A percentile compares a stretch with the other conserved stretches of the same genome.
These are phyloP conservation scores for Excoecaria agallocha DNA, from an alignment of 345 rosid species.

Conservation along the genomic window DNA sequence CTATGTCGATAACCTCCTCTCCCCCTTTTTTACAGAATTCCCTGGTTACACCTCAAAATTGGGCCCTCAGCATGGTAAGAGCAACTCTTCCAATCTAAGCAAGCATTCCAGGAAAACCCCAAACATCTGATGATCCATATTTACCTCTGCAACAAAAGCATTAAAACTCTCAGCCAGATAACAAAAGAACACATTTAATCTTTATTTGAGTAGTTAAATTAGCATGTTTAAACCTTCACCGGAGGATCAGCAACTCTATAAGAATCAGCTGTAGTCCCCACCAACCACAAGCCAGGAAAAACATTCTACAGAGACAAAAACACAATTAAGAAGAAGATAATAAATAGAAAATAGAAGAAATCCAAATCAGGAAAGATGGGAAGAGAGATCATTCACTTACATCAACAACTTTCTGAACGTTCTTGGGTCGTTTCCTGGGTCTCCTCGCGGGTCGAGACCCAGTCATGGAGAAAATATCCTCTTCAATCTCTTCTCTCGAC, in stretches of 20 bases:
- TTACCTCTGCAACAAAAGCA: slow-evolving; percentile 39
- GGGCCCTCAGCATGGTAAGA: slow-evolving; percentile 29
- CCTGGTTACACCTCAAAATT: slow-evolving; percentile 33
- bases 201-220: not conserved
- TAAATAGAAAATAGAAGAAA: not conserved
- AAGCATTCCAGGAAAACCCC: slow-evolving; percentile 7
- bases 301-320: slow-evolving; percentile 35
- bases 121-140: slow-evolving; percentile 15
- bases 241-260: slow-evolving; percentile 52
- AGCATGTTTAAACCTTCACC: slow-evolving; percentile 48
- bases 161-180: slow-evolving; percentile 21
- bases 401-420: slow-evolving; percentile 71
- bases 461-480: slow-evolving; percentile 79
- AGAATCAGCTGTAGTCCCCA: slow-evolving; percentile 72
- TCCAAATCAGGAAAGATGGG: not conserved
- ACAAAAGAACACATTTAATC: not conserved
- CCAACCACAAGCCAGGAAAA: slow-evolving; percentile 87
- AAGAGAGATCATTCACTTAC: slow-evolving; percentile 49
- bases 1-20: slow-evolving; percentile 14
- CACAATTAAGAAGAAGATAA: not conserved
- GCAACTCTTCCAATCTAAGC: slow-evolving; percentile 17
- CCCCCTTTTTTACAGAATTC: slow-evolving; percentile 21
- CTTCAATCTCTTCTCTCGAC: slow-evolving; percentile 87
- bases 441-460: slow-evolving; percentile 78
- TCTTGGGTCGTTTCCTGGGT: slow-evolving; percentile 72